Conservation (phyloP, 1,284 basidiomycete species). For the Melampsora allii-populina region DNA sequence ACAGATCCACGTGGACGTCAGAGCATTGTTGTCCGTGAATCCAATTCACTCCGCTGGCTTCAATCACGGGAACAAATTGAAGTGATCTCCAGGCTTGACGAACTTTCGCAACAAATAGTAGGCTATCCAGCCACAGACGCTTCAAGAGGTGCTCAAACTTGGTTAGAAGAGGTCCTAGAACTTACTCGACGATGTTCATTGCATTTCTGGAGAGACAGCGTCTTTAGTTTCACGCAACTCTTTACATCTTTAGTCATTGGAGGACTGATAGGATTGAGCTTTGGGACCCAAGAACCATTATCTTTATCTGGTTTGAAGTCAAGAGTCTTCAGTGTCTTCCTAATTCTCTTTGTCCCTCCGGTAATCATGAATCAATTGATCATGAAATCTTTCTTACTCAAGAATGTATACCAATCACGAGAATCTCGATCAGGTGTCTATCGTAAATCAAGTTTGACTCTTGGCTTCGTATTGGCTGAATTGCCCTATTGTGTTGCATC, state of each 20-base stretch:
- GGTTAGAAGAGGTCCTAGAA: constrained; percentile 15
- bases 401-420: constrained; percentile 47
- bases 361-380: constrained; percentile 46
- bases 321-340: constrained; percentile 35
- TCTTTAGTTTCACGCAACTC: constrained; percentile 35
- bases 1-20: neutral
- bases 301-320: constrained; percentile 28
- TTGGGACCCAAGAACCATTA: constrained; percentile 17
- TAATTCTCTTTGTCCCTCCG: constrained; percentile 46
- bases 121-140: constrained; percentile 8
- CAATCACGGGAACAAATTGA: constrained; percentile 8
- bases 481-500: constrained; percentile 25
- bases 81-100: constrained; percentile 3
- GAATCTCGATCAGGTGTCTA: constrained; percentile 43
- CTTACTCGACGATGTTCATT: constrained; percentile 36
- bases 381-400: constrained; percentile 47
- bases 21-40: neutral
- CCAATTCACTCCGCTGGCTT: constrained; percentile 13
- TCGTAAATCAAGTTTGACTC: constrained; percentile 10
- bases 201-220: constrained; percentile 40
- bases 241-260: constrained; percentile 25
- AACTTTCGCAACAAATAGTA: constrained; percentile 21
- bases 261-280: constrained; percentile 29
- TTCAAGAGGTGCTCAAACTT: constrained; percentile 20
- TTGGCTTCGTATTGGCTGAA: constrained; percentile 34